A percentile compares a stretch with the other conserved stretches of the same genome.
These are phyloP conservation scores for Lodderomyces oxycetoniae DNA, from an alignment of 1,139 yeast species.

Conservation along the genomic window DNA sequence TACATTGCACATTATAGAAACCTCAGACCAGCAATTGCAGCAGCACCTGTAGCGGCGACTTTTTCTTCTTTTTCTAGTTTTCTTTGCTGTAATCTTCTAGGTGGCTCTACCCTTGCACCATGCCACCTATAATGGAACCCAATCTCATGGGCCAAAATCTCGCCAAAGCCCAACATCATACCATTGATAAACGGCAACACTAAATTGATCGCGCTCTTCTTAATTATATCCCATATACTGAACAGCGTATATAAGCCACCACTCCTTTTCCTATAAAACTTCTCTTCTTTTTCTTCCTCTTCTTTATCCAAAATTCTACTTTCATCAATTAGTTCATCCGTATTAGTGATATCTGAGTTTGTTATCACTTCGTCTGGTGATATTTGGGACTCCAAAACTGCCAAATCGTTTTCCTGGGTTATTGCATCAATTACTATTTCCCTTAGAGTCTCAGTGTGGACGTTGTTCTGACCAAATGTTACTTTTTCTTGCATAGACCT, in stretches of 20 bases:
- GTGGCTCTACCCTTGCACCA: slow-evolving; percentile 62
- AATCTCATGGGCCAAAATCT: slow-evolving; percentile 87
- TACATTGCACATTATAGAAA: slow-evolving; percentile 1
- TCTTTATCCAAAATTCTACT: slow-evolving; percentile 17
- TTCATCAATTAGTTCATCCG: slow-evolving; percentile 20
- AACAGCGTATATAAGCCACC: too few species aligned
- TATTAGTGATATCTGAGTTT: slow-evolving; percentile 19
- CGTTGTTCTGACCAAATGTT: too few species aligned
- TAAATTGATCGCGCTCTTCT: slow-evolving; percentile 64
- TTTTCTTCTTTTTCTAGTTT: slow-evolving; percentile 9
- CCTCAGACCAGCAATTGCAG: slow-evolving; percentile 12
- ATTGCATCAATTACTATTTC: slow-evolving; percentile 10
- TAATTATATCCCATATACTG: slow-evolving; percentile 22
- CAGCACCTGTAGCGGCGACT: slow-evolving; percentile 15
- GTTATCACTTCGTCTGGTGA: slow-evolving; percentile 62
- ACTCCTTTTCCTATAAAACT: slow-evolving; percentile 1
- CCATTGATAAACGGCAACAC: slow-evolving; percentile 89
- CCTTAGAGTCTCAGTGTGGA: neutral
- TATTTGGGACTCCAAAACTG: slow-evolving; percentile 60
- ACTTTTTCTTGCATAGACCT: too few species aligned
- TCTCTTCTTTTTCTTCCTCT: slow-evolving; percentile 8
- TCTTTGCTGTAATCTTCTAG: slow-evolving; percentile 25
- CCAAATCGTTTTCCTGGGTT: slow-evolving; percentile 20
- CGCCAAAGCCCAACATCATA: slow-evolving; percentile 95
- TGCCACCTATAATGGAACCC: slow-evolving; percentile 78